Conservation (phyloP, 73 alveolate species). For the Paramecium sonneborni region DNA sequence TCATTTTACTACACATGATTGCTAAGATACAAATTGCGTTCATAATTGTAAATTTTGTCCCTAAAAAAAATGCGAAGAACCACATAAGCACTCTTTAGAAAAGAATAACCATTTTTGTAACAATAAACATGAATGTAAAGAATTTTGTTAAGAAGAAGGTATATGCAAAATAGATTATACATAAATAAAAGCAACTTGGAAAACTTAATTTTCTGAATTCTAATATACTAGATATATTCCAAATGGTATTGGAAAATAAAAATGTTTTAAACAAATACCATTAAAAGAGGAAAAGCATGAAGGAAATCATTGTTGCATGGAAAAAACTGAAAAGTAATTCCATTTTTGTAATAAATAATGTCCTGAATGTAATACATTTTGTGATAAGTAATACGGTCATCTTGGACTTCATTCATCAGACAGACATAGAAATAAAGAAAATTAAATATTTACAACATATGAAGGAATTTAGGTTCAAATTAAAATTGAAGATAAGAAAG, state of each 20-base stretch:
- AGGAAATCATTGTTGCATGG: neutral
- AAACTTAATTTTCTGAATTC: neutral
- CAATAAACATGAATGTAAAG: neutral
- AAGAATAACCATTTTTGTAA: neutral
- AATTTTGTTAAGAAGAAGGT: neutral
- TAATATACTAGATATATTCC: neutral
- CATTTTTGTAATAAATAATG: neutral
- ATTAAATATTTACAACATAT: neutral
- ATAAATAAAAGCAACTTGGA: neutral
- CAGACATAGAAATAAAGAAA: conserved; percentile 10
- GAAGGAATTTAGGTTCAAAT: too few relatives aligned
- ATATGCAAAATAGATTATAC: neutral
- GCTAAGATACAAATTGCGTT: neutral
- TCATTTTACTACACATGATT: neutral
- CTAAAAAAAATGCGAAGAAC: neutral
- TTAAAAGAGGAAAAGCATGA: neutral
- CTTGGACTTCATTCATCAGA: neutral
- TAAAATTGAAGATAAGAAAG: too few relatives aligned
- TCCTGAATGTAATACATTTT: neutral
- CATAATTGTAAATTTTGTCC: neutral
- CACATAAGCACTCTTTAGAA: neutral
- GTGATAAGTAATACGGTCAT: neutral
- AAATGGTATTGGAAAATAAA: neutral
- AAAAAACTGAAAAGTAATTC: neutral
- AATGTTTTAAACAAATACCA: neutral